phyloP scores from a whole-genome alignment of 2,329 filamentous ascomycete genomes.

The Pezicula carpinea region DNA sequence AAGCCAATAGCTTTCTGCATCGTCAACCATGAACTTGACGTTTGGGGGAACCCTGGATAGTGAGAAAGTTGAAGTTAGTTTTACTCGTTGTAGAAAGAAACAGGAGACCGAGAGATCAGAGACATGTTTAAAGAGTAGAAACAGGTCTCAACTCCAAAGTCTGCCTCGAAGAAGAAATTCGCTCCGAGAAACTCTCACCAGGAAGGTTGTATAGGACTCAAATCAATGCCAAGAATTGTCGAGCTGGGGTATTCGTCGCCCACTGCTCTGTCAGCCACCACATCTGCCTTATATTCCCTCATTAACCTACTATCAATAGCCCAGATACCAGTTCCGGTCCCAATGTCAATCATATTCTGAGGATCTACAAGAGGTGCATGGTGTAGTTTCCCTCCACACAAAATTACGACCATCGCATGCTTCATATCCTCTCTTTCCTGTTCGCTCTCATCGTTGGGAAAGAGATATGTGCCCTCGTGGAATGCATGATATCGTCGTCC shows the following conservation, averaged over 20 bases:
- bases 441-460: conserved; percentile 54
- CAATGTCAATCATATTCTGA: conserved; percentile 34
- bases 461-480: conserved; percentile 46
- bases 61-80: too few relatives aligned
- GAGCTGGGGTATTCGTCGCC: conserved; percentile 24
- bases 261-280: neutral
- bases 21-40: conserved; percentile 52
- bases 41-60: conserved; percentile 53
- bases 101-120: too few relatives aligned
- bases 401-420: conserved; percentile 39
- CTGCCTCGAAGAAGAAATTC: too few relatives aligned
- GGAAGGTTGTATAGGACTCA: conserved; percentile 39
- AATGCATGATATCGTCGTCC: conserved; percentile 52
- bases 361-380: conserved; percentile 21
- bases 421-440: conserved; percentile 53
- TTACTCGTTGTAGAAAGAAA: too few relatives aligned
- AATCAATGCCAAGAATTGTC: conserved; percentile 32
- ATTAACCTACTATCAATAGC: conserved; percentile 22
- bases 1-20: conserved; percentile 52
- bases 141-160: too few relatives aligned
- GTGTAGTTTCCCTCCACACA: conserved; percentile 4
- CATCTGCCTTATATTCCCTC: neutral
- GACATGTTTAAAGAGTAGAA: too few relatives aligned
- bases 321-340: conserved; percentile 37
- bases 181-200: too few relatives aligned